Evolutionary conservation across 441 rosid genomes (phyloP).

Genomic region (Euphorbia celastroides): DNA sequence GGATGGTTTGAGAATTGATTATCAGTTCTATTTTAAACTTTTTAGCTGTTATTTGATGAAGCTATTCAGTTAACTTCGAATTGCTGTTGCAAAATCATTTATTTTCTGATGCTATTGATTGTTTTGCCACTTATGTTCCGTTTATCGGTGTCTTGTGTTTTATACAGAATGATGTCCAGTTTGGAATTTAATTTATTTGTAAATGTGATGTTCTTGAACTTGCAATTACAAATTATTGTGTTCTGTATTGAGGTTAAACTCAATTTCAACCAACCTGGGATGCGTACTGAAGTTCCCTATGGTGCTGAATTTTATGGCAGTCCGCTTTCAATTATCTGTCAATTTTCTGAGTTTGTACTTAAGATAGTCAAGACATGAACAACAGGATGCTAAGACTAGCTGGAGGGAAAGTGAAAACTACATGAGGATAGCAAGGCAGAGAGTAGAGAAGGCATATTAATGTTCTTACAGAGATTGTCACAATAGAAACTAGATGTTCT

Average conservation of each 20-base stretch:
- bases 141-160: not conserved
- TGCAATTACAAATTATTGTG: not conserved
- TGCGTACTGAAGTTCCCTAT: too few relatives aligned
- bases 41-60: too few relatives aligned
- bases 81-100: not conserved
- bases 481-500: constrained; percentile 95
- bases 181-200: not conserved
- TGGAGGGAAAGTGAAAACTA: constrained; percentile 88
- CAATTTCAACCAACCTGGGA: too few relatives aligned
- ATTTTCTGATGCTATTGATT: not conserved
- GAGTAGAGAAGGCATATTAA: constrained; percentile 94
- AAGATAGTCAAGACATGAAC: constrained; percentile 32
- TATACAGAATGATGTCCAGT: not conserved
- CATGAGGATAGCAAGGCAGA: constrained; percentile 80
- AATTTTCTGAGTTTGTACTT: not conserved
- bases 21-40: not conserved
- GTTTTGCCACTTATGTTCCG: not conserved
- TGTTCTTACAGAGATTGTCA: constrained; percentile 92
- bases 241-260: not conserved
- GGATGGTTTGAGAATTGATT: not conserved
- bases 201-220: not conserved
- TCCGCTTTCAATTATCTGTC: too few relatives aligned
- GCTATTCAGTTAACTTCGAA: not conserved
- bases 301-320: too few relatives aligned
- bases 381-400: constrained; percentile 78